Conservation (phyloP, 371 early-diverging fungal species). For the Mucor irregularis region DNA sequence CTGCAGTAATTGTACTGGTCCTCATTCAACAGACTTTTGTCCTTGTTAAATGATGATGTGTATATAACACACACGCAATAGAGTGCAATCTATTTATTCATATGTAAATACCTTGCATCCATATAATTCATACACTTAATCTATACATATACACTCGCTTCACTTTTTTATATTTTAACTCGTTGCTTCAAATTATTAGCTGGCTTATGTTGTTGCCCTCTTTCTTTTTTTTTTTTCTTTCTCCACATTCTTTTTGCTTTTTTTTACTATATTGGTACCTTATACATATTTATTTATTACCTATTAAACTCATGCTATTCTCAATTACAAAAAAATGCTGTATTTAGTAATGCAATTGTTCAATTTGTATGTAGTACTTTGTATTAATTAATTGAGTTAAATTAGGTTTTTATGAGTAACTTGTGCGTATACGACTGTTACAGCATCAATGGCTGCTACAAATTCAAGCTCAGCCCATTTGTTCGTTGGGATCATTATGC, state of each 20-base stretch:
- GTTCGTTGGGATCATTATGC: no score
- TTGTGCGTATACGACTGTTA: no score
- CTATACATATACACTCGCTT: background rate
- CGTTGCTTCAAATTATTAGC: background rate
- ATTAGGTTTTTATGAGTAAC: no score
- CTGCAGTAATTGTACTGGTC: slow-evolving; percentile 51
- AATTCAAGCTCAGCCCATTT: no score
- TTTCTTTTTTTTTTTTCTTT: background rate
- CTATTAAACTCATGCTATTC: background rate
- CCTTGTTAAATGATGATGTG: slow-evolving; percentile 32
- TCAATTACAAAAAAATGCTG: no score
- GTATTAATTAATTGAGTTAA: no score
- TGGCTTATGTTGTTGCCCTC: background rate
- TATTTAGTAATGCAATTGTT: no score
- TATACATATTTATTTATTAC: background rate
- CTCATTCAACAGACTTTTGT: slow-evolving; percentile 51
- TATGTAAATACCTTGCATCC: background rate
- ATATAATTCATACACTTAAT: no score
- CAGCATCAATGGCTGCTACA: no score
- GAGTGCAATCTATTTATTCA: background rate
- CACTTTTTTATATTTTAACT: no score
- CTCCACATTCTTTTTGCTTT: background rate
- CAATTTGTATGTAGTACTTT: no score
- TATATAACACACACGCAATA: background rate
- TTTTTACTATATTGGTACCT: no score